These are phyloP conservation scores for Pneumocystis jirovecii DNA, from an alignment of 1,139 yeast genomes.

Conservation along the genomic window DNA sequence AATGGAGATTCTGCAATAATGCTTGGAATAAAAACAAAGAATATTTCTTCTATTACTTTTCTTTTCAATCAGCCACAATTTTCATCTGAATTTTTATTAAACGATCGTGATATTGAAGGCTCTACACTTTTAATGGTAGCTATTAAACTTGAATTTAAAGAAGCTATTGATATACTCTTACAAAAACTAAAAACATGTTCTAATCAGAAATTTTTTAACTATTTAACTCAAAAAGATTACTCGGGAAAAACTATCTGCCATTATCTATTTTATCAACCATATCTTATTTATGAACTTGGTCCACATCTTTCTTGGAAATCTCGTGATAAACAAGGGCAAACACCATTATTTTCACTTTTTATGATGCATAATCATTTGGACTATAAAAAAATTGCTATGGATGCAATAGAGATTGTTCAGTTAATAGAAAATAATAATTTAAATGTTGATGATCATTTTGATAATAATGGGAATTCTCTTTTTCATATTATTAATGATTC, in stretches of 20 bases:
- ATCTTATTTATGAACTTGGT: conserved; percentile 43
- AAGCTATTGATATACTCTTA: conserved; percentile 12
- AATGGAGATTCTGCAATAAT: conserved; percentile 51
- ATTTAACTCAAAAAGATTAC: conserved; percentile 38
- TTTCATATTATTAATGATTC: conserved; percentile 49
- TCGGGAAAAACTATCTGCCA: conserved; percentile 54
- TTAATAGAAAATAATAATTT: conserved; percentile 6
- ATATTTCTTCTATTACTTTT: neutral
- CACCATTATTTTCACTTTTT: conserved; percentile 65
- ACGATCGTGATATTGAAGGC: neutral
- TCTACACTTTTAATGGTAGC: neutral
- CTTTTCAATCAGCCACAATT: conserved; percentile 2
- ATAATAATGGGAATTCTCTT: conserved; percentile 56
- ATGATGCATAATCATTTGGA: conserved; percentile 68
- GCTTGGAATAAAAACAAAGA: conserved; percentile 13
- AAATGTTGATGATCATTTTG: conserved; percentile 40
- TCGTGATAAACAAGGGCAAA: conserved; percentile 54
- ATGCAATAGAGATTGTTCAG: conserved; percentile 30
- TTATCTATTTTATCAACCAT: conserved; percentile 40
- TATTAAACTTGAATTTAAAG: neutral
- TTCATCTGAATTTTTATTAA: neutral
- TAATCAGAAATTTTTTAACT: conserved; percentile 32
- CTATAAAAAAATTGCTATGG: conserved; percentile 37
- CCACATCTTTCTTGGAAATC: conserved; percentile 49
- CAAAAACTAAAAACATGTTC: conserved; percentile 13